phyloP scores from a whole-genome alignment of 495 filamentous ascomycete species.

The Penicillium manginii region DNA sequence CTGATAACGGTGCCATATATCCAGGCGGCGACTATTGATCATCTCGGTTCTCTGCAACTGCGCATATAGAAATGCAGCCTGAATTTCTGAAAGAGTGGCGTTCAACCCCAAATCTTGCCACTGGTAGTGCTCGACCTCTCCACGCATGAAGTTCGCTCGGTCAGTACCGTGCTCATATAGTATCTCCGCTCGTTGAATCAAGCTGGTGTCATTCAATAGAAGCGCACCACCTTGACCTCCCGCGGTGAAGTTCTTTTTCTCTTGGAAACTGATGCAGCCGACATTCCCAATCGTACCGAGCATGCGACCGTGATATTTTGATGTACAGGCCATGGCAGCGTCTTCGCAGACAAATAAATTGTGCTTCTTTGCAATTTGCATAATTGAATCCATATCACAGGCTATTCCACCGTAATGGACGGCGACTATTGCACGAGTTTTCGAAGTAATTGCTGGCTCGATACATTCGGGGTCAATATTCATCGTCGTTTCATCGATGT shows the following conservation, averaged over 20 bases:
- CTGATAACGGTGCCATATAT: background rate
- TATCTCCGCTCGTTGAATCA: constrained; percentile 17
- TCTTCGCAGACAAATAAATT: constrained; percentile 26
- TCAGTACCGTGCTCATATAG: constrained; percentile 30
- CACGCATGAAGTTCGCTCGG: constrained; percentile 21
- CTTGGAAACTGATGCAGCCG: constrained; percentile 31
- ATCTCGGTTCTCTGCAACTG: constrained; percentile 23
- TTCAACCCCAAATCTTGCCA: constrained; percentile 24
- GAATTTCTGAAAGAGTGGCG: constrained; percentile 20
- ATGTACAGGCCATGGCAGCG: constrained; percentile 19
- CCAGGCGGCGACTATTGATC: constrained; percentile 7
- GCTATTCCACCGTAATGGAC: constrained; percentile 28
- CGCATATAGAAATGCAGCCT: constrained; percentile 26
- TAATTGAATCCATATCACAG: constrained; percentile 27
- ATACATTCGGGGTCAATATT: constrained; percentile 21
- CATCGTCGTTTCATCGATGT: constrained; percentile 19
- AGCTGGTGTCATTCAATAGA: constrained; percentile 18
- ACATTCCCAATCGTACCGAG: constrained; percentile 20
- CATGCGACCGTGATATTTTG: constrained; percentile 11
- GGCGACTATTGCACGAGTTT: constrained; percentile 25
- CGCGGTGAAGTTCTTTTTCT: constrained; percentile 30
- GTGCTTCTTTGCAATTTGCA: constrained; percentile 21
- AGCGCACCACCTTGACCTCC: constrained; percentile 25
- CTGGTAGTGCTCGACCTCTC: constrained; percentile 20
- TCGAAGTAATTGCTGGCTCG: constrained; percentile 21